Base-by-base conservation (phyloP, 192 early-diverging fungal genomes). In the Coemansia sp. region DNA sequence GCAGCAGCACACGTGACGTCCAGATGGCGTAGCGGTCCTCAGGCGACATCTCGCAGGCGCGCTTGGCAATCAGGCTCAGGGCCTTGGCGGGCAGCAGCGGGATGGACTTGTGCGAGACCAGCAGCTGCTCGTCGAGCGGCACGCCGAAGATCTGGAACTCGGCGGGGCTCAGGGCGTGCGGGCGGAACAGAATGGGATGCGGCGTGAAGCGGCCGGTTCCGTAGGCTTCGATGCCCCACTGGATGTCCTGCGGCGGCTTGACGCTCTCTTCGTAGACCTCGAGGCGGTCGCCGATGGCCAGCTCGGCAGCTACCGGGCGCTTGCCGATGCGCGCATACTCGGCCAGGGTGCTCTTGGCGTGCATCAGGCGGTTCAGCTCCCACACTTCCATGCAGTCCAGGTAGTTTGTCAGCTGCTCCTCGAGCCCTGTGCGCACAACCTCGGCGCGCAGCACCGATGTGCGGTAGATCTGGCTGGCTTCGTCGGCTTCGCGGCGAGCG, bases 81-180 rank as follows among this genome's bases (percentile, higher is more conserved):
- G 84, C 75, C 68, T 85, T 84, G 46, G 79, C 78, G 0, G 88
- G 81, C 36, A 92, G 75, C 49, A 85, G 70, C 22, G 90, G 90
- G 5, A 88, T 83, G 55, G 71, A 75, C 61, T 84, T 83, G 25
- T 84, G 75, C 31, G 83, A 83, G 22, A 86, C 79, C 54, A 85
- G 74, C 21, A 84, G 82, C 52, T 87, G 83, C 62, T 89, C 87
- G 19, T 87, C 88, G 48, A 92, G 84, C 17, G 86, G 70, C 47
- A 92, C 88, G 14, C 89, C 90, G 82, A 92, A 92, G 22, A 87
- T 78, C 81, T 92, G 90, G 75, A 88, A 87, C 86, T 87, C 80
- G 21, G 85, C 86, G 19, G 85, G 70, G 56, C 90, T 88, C 49
- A 85, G 83, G 26, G 87, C 87, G 60, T 84, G 86, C 52, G 89